These are phyloP conservation scores for Celoporthe dispersa DNA, from an alignment of 2,329 filamentous ascomycete species.

Conservation along the genomic window DNA sequence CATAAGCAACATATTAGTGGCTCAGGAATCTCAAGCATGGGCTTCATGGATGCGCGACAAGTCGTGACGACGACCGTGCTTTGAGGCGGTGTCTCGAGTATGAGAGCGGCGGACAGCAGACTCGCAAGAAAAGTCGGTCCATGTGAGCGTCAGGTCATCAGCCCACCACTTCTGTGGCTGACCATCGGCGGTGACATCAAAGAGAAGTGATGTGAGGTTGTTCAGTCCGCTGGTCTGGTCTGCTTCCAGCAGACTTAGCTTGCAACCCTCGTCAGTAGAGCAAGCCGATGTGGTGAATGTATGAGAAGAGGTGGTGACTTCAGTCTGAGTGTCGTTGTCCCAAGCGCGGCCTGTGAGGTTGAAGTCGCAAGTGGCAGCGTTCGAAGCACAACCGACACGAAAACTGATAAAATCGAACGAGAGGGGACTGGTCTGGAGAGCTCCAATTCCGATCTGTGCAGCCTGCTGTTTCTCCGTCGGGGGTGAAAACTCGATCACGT, in stretches of 20 bases:
- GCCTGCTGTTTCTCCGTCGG: conserved; percentile 10
- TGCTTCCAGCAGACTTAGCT: conserved; percentile 36
- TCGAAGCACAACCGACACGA: conserved; percentile 45
- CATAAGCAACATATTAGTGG: not conserved
- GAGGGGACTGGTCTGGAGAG: conserved; percentile 32
- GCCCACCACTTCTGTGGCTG: conserved; percentile 50
- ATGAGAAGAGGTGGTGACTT: conserved; percentile 35
- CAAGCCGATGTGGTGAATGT: conserved; percentile 38
- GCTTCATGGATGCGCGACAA: conserved; percentile 17
- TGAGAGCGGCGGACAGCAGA: conserved; percentile 44
- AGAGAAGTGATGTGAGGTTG: conserved; percentile 43
- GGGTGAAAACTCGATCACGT: conserved; percentile 36
- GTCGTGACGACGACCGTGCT: conserved; percentile 22
- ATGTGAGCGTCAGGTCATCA: conserved; percentile 49
- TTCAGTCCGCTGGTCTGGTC: conserved; percentile 34
- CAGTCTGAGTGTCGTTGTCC: conserved; percentile 30
- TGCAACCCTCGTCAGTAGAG: conserved; percentile 36
- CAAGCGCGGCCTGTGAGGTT: conserved; percentile 42
- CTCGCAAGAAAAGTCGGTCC: conserved; percentile 47
- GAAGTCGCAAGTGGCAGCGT: conserved; percentile 40
- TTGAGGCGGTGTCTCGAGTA: conserved; percentile 37
- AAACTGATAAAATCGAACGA: conserved; percentile 45
- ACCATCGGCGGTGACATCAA: conserved; percentile 45
- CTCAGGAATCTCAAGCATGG: not conserved
- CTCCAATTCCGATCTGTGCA: conserved; percentile 36